A percentile compares a stretch with the other conserved stretches of the same genome.
Evolutionary conservation across 257 asterid genomes (phyloP).

Genomic region (Lycium barbarum): DNA sequence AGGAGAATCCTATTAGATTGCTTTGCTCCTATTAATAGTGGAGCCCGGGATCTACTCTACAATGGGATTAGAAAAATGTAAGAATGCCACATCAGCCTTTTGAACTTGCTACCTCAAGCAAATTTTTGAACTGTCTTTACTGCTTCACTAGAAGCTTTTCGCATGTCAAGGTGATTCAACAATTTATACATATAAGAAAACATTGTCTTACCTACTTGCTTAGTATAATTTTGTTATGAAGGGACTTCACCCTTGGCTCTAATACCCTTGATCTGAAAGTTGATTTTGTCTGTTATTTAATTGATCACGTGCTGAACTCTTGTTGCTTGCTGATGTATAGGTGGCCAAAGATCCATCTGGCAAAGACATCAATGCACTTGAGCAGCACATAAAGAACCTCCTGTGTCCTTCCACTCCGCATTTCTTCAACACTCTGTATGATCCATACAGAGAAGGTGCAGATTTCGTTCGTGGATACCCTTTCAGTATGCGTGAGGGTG

Average conservation of each 20-base stretch:
- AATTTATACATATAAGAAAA: too few species aligned
- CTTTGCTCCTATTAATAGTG: neutral
- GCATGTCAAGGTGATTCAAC: too few species aligned
- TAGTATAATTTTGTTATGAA: neutral
- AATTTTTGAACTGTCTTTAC: neutral
- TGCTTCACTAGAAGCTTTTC: too few species aligned
- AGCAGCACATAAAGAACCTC: slow-evolving; percentile 39
- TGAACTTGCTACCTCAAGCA: neutral
- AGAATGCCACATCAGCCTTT: neutral
- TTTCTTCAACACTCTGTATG: slow-evolving; percentile 38
- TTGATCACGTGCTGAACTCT: neutral
- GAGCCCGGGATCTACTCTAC: neutral
- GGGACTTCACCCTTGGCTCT: neutral
- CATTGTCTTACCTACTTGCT: neutral
- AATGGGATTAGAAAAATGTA: too few species aligned
- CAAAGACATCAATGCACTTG: slow-evolving; percentile 37
- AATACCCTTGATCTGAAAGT: neutral
- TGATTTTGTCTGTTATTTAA: neutral
- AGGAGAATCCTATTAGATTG: neutral
- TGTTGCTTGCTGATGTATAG: slow-evolving; percentile 8
- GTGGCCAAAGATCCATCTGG: slow-evolving; percentile 38
- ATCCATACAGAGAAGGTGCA: slow-evolving; percentile 36
- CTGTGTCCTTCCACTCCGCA: slow-evolving; percentile 35
- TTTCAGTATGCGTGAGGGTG: slow-evolving; percentile 39
- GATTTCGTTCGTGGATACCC: slow-evolving; percentile 39